These are phyloP conservation scores for Clarireedia monteithiana DNA, from an alignment of 2,329 filamentous ascomycete genomes.

Conservation along the genomic window DNA sequence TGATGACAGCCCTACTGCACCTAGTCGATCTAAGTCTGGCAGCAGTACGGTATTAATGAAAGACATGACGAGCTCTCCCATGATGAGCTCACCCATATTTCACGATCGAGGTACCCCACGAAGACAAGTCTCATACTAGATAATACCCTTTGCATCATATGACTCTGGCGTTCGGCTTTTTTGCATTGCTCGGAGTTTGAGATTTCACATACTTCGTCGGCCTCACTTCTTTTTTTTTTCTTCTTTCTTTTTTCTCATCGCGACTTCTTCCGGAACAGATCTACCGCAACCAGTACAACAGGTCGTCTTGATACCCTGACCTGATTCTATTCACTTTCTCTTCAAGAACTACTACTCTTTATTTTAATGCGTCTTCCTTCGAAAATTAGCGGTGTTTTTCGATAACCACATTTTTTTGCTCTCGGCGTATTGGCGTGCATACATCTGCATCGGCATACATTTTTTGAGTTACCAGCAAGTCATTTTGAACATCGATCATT, in stretches of 20 bases:
- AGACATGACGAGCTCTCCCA: conserved; percentile 17
- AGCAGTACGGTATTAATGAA: conserved; percentile 33
- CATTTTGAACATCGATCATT: conserved; percentile 12
- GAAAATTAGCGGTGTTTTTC: conserved; percentile 10
- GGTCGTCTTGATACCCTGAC: conserved; percentile 8
- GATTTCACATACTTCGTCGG: background rate
- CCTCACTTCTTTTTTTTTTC: background rate
- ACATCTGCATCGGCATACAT: conserved; percentile 22
- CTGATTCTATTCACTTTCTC: background rate
- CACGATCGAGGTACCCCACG: conserved; percentile 47
- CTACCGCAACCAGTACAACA: conserved; percentile 2
- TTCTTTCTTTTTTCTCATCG: background rate
- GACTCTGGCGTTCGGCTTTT: conserved; percentile 19
- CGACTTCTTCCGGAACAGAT: conserved; percentile 3
- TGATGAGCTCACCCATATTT: conserved; percentile 32
- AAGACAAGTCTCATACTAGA: conserved; percentile 58
- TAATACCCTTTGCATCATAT: conserved; percentile 21
- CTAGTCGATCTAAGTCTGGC: conserved; percentile 22
- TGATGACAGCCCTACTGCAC: conserved; percentile 51
- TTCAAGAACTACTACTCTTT: conserved; percentile 1
- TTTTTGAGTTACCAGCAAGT: conserved; percentile 21
- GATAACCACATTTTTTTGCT: background rate
- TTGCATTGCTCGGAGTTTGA: conserved; percentile 8
- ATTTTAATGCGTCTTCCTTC: conserved; percentile 1
- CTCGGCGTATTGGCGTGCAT: conserved; percentile 24